Conservation (phyloP, 495 filamentous ascomycete genomes). For the Pyrenopolyporus hunteri region DNA sequence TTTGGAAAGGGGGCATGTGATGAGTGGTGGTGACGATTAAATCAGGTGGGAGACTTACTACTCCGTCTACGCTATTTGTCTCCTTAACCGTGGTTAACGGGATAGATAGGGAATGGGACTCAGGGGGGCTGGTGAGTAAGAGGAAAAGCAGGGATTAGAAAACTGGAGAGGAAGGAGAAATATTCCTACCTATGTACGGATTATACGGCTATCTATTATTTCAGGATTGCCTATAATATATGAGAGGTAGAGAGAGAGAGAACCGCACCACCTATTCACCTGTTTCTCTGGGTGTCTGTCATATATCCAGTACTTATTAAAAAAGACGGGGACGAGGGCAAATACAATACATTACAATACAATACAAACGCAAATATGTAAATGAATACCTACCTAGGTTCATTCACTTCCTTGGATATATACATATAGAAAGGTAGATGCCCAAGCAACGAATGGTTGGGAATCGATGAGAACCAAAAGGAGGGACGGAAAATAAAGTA, state of each 20-base stretch:
- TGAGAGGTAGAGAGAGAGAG: no score
- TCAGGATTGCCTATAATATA: no score
- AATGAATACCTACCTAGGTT: no score
- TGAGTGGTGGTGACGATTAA: constrained; percentile 11
- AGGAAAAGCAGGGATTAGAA: neutral
- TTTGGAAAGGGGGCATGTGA: constrained; percentile 21
- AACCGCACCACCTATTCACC: no score
- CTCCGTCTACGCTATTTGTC: neutral
- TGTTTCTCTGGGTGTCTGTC: no score
- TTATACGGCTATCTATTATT: no score
- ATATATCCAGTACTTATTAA: no score
- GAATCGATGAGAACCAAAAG: neutral
- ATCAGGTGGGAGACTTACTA: neutral
- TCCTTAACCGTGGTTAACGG: constrained; percentile 2
- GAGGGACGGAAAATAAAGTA: no score
- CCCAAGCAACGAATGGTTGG: neutral
- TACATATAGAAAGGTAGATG: no score
- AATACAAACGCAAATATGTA: no score
- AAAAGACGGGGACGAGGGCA: neutral
- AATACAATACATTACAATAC: neutral
- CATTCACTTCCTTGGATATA: no score
- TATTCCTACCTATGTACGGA: neutral
- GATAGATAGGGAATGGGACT: neutral
- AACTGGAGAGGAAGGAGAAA: neutral
- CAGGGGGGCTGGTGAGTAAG: neutral